phyloP scores from a whole-genome alignment of 371 early-diverging fungal species.

The Rhizomucor pusillus region DNA sequence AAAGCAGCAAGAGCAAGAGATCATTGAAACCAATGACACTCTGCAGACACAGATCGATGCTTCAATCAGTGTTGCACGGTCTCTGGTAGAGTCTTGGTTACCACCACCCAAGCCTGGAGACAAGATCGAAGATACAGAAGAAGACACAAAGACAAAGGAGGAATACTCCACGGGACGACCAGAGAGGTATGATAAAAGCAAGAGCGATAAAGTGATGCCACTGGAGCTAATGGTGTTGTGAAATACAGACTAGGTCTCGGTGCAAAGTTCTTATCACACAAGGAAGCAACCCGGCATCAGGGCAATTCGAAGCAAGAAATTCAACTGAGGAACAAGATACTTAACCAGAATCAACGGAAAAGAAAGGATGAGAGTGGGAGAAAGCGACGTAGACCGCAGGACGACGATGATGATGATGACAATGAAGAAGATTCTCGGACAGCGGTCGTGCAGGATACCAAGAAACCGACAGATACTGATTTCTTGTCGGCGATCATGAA shows the following conservation, averaged over 20 bases:
- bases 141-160: slow-evolving; percentile 23
- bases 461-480: slow-evolving; percentile 22
- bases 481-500: slow-evolving; percentile 56
- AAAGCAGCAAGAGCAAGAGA: slow-evolving; percentile 6
- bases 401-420: slow-evolving; percentile 45
- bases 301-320: slow-evolving; percentile 34
- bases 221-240: no score
- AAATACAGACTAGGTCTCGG: slow-evolving; percentile 51
- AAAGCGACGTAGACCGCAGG: slow-evolving; percentile 27
- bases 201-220: no score
- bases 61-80: slow-evolving; percentile 41
- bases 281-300: slow-evolving; percentile 51
- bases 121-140: slow-evolving; percentile 28
- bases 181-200: slow-evolving; percentile 28
- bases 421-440: slow-evolving; percentile 49
- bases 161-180: slow-evolving; percentile 46
- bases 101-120: slow-evolving; percentile 38
- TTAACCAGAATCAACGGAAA: slow-evolving; percentile 39
- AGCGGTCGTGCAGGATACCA: slow-evolving; percentile 5
- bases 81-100: slow-evolving; percentile 46
- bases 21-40: slow-evolving; percentile 36
- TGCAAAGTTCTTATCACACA: slow-evolving; percentile 58
- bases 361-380: slow-evolving; percentile 13
- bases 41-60: slow-evolving; percentile 50
- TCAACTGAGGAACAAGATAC: slow-evolving; percentile 40